phyloP scores from a whole-genome alignment of 352 stramenopile genomes.

The Peronospora destructor region DNA sequence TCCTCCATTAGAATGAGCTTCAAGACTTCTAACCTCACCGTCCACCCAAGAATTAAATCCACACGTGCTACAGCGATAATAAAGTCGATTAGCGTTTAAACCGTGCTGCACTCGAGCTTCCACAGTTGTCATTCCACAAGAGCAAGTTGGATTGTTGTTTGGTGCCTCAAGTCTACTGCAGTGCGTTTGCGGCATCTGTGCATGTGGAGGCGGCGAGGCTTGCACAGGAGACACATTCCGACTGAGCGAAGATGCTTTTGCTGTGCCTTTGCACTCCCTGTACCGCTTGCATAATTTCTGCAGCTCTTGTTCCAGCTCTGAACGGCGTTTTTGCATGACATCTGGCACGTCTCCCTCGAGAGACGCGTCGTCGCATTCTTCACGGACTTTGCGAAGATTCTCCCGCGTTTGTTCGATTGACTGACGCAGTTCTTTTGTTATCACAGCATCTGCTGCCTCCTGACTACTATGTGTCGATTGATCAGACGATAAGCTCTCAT shows the following conservation, averaged over 20 bases:
- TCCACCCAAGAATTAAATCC: conserved; percentile 75
- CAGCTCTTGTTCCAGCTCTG: conserved; percentile 51
- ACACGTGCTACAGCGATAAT: conserved; percentile 67
- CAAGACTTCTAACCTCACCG: conserved; percentile 9
- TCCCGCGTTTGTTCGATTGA: conserved; percentile 61
- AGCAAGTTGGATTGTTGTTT: conserved; percentile 34
- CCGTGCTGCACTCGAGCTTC: conserved; percentile 61
- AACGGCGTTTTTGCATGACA: conserved; percentile 38
- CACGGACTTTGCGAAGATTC: conserved; percentile 53
- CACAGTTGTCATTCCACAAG: conserved; percentile 54
- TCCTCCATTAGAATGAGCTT: conserved; percentile 5
- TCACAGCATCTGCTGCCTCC: conserved; percentile 15
- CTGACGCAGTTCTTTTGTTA: conserved; percentile 30
- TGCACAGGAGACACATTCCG: conserved; percentile 15
- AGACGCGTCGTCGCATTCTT: conserved; percentile 79
- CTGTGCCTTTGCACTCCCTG: conserved; percentile 41
- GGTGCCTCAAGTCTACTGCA: conserved; percentile 7
- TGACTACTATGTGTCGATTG: conserved; percentile 17
- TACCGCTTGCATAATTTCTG: conserved; percentile 52
- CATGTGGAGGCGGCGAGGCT: conserved; percentile 4
- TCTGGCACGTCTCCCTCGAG: conserved; percentile 66
- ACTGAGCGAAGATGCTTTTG: conserved; percentile 14
- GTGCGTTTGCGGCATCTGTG: conserved; percentile 6
- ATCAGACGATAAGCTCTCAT: conserved; percentile 14
- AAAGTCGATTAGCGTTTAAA: conserved; percentile 51